A percentile compares a stretch with the other conserved stretches of the same genome.
Evolutionary conservation across 2,329 filamentous ascomycete species (phyloP).

Genomic region (Stenocarpella maydis): DNA sequence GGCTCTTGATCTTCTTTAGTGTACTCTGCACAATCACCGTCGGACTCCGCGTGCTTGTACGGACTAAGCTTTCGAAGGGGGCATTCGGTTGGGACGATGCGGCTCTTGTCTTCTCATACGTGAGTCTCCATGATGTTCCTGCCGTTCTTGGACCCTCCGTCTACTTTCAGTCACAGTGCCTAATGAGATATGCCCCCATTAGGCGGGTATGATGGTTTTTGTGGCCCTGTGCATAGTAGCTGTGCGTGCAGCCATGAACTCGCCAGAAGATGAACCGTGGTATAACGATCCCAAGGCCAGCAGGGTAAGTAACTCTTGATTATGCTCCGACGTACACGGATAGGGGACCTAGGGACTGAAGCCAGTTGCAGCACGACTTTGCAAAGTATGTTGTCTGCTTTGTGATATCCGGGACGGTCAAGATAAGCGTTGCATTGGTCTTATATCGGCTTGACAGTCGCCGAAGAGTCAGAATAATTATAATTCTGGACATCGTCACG

Average conservation of each 20-base stretch:
- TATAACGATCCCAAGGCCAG: neutral
- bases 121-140: neutral
- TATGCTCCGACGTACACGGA: no score
- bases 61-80: conserved; percentile 26
- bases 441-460: conserved; percentile 33
- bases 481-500: conserved; percentile 31
- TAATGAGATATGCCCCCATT: neutral
- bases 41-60: conserved; percentile 30
- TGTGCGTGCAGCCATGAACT: neutral
- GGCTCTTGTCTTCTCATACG: conserved; percentile 30
- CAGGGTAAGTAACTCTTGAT: neutral
- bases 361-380: neutral
- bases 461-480: conserved; percentile 6
- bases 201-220: conserved; percentile 27
- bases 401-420: conserved; percentile 31
- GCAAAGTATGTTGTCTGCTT: conserved; percentile 32
- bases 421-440: conserved; percentile 33
- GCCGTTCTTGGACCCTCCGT: neutral
- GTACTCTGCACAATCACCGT: conserved; percentile 34
- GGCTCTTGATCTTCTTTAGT: conserved; percentile 30
- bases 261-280: conserved; percentile 7
- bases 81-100: conserved; percentile 35
- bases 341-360: neutral
- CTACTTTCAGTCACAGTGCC: neutral
- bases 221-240: conserved; percentile 2